Evolutionary conservation across 108 stramenopile genomes (phyloP).

Genomic region (Fragilariopsis cylindrus): DNA sequence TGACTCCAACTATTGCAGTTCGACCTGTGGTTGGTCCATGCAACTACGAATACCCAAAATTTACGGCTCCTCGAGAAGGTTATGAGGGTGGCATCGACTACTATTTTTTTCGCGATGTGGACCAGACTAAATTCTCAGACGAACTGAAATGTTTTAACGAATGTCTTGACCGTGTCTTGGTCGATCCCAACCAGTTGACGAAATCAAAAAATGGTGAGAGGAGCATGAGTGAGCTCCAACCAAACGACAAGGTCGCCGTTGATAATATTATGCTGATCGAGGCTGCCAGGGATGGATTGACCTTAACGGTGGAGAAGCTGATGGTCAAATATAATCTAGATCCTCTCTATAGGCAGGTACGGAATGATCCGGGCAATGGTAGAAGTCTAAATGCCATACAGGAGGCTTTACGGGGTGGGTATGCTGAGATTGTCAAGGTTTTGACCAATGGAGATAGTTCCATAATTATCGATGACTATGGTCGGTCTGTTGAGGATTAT

Average conservation of each 20-base stretch:
- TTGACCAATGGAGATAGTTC: constrained; percentile 3
- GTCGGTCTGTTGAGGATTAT: constrained; percentile 25
- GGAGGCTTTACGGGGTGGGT: constrained; percentile 25
- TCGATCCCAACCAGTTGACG: not conserved
- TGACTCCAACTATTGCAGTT: not conserved
- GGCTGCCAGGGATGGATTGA: constrained; percentile 1
- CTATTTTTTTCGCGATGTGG: not conserved
- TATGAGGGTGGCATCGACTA: not conserved
- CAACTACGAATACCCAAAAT: not conserved
- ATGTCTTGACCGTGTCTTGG: not conserved
- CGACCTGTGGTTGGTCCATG: constrained; percentile 6
- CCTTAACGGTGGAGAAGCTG: not conserved
- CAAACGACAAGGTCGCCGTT: not conserved
- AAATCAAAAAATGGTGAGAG: not conserved
- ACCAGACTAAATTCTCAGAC: not conserved
- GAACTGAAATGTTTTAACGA: not conserved
- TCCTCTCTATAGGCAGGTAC: not conserved
- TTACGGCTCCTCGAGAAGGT: not conserved
- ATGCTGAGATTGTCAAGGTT: constrained; percentile 26
- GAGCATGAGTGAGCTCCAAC: not conserved
- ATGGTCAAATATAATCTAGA: not conserved
- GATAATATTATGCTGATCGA: constrained; percentile 13
- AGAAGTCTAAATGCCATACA: constrained; percentile 4
- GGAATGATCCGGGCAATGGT: not conserved
- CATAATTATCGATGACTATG: not conserved